Evolutionary conservation across 495 filamentous ascomycete genomes (phyloP).

Genomic region (Tuber melanosporum): DNA sequence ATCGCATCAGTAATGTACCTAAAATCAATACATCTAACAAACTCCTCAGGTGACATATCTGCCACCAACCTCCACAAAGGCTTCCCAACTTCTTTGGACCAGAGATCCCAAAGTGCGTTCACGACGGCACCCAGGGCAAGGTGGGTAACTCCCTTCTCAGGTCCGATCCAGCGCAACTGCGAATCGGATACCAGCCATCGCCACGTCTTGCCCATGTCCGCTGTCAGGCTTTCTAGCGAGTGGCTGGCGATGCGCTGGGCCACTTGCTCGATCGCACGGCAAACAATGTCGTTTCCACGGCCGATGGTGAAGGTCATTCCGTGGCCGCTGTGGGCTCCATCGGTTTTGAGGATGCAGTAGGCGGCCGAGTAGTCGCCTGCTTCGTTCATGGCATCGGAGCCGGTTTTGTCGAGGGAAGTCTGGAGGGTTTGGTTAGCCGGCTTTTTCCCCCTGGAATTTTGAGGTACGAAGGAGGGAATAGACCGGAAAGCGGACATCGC

Average conservation of each 20-base stretch:
- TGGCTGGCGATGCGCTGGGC: slow-evolving; percentile 64
- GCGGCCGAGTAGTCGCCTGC: slow-evolving; percentile 88
- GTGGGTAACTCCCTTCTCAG: slow-evolving; percentile 92
- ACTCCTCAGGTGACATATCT: slow-evolving; percentile 81
- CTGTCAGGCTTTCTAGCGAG: slow-evolving; percentile 66
- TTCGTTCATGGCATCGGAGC: slow-evolving; percentile 95
- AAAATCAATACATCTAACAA: slow-evolving; percentile 85
- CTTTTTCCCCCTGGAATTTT: neutral
- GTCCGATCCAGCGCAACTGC: slow-evolving; percentile 90
- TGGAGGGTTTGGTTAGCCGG: slow-evolving; percentile 30
- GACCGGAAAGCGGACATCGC: slow-evolving; percentile 86
- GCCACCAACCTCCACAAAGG: slow-evolving; percentile 86
- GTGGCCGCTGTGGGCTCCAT: slow-evolving; percentile 66
- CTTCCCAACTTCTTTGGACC: slow-evolving; percentile 78
- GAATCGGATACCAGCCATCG: slow-evolving; percentile 82
- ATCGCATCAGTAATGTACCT: slow-evolving; percentile 90
- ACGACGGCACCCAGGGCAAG: slow-evolving; percentile 84
- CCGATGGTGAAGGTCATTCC: slow-evolving; percentile 98
- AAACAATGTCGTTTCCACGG: slow-evolving; percentile 91
- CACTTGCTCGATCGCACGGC: slow-evolving; percentile 70
- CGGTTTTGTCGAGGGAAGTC: slow-evolving; percentile 91
- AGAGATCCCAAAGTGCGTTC: slow-evolving; percentile 92
- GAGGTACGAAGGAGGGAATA: slow-evolving; percentile 35
- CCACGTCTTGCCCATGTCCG: slow-evolving; percentile 85
- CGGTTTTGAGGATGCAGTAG: slow-evolving; percentile 85